Conservation (phyloP, 2,329 filamentous ascomycete genomes). For the Amauroascus niger region DNA sequence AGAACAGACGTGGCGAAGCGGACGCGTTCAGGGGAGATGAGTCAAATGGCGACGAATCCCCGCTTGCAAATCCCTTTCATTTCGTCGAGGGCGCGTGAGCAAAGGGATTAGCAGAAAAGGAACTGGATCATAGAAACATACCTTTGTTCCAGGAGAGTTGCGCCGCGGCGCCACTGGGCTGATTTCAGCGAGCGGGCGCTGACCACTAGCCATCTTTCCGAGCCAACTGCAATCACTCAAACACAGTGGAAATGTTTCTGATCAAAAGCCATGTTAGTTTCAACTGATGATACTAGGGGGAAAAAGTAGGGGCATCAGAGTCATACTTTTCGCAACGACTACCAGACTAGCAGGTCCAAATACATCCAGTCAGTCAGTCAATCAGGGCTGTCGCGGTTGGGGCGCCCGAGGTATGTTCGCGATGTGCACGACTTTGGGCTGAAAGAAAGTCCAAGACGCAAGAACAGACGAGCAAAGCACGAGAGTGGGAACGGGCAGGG, state of each 20-base stretch:
- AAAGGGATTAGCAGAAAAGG: background rate
- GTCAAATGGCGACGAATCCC: constrained; percentile 75
- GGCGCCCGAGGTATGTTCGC: background rate
- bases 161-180: constrained; percentile 74
- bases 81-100: constrained; percentile 4
- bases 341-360: background rate
- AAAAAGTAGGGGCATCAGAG: too few relatives aligned
- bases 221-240: background rate
- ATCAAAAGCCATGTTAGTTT: background rate
- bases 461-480: background rate
- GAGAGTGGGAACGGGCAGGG: background rate
- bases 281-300: too few relatives aligned
- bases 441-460: constrained; percentile 1
- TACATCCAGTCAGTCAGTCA: background rate
- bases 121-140: background rate
- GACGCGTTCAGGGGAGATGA: constrained; percentile 59
- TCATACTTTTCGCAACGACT: background rate
- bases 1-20: constrained; percentile 77
- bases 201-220: constrained; percentile 47
- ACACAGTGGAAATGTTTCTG: background rate
- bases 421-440: background rate
- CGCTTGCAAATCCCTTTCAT: constrained; percentile 44
- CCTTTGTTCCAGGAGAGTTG: constrained; percentile 65
- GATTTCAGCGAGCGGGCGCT: constrained; percentile 79
- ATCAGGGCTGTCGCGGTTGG: too few relatives aligned